Base-by-base conservation (phyloP, 768 basidiomycete species). In the Tulasnella sp. region DNA sequence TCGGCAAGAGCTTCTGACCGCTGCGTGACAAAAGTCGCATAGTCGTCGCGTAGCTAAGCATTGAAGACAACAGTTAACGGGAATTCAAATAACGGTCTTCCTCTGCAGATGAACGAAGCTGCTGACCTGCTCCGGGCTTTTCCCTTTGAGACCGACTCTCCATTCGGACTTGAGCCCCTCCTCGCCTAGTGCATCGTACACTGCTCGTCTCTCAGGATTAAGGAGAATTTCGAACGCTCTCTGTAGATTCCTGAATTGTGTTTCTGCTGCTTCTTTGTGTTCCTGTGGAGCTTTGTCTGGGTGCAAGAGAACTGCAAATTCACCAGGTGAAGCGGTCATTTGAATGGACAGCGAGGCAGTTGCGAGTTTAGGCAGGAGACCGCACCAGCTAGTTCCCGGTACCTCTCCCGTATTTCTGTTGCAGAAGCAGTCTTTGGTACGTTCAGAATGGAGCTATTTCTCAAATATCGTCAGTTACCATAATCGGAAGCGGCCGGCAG, bases 181-280 rank as follows among this genome's bases (percentile, higher is more conserved):
- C 35, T 71, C 73, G n/a, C 73, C 73, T n/a, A 73, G 47, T 17
- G 62, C 41, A 47, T 74, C 73, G 67, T 74, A 74, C 9, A 66
- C 47, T 5, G 72, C 67, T 22, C 73, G 72, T 17, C 39, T 62
- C 32, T 63, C 32, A 22, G 71, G 71, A 40, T 72, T 39, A n/a
- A 39, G n/a, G 5, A 74, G 64, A 35, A 74, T 72, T 42, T 67
- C 67, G 37, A 74, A 74, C 29, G 73, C 73, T 34, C 67, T n/a
- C 19, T 74, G 34, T 6, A 74, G 73, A 37, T 72, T 35, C 16
- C 67, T 39, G 37, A 72, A 74, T 39, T 73, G 34, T 1, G 69
- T 42, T 29, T 73, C 62, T 8, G 72, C 72, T 5, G 52, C 41
- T 16, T 40, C 17, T 34, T 42, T 59, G 12, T 62, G 72, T 44